Base-by-base conservation (phyloP, 768 basidiomycete species). In the Holtermannia corniformis region DNA sequence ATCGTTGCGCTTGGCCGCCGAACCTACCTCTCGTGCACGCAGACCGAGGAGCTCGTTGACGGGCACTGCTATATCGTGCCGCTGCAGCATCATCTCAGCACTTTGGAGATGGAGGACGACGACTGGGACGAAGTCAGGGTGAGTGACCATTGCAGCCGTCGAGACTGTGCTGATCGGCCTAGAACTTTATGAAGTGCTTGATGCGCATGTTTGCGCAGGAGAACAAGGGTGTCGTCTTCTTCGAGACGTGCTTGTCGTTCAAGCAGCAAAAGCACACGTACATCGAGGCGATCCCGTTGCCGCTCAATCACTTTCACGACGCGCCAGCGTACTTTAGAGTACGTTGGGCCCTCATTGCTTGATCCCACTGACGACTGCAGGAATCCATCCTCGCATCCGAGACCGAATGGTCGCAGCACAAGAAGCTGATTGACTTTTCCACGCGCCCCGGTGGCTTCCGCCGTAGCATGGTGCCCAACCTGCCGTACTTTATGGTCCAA, bases 401-500 rank as follows among this genome's bases (percentile, higher is more conserved):
- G 69, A 79, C 84, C 4, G 95, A 97, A 75, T 99, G 95, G 95
- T 91, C 92, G 4, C 90, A 95, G 64, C 92, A 99, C 75, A 91
- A 88, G 70, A 96, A 96, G 67, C 75, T 96, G 48, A 96, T 99
- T 60, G 88, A 93, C 72, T 99, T 99, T 69, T 81, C 87, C 2
- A 75, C 82, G 7, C 78, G 89, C 3, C 87, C 89, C 0, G 92
- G 93, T 16, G 93, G 93, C 2, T 97, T 97, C 77, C 78, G 92
- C 41, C 80, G 93, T 0, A 83, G 87, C 22, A 87, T 99, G 85
- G 93, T 99, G 11, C 83, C 92, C 2, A 95, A 96, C 64, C 75
- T 99, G 25, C 95, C 95, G 0, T 99, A 99, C 73, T 99, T 99
- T 65, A 93, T 92, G 88, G 87, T 97, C 5, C 91, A 93, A 62